Evolutionary conservation across 1,284 basidiomycete genomes (phyloP), one percentile per base, ranked within the genome.

Genomic region (Pterulicium gracile): DNA sequence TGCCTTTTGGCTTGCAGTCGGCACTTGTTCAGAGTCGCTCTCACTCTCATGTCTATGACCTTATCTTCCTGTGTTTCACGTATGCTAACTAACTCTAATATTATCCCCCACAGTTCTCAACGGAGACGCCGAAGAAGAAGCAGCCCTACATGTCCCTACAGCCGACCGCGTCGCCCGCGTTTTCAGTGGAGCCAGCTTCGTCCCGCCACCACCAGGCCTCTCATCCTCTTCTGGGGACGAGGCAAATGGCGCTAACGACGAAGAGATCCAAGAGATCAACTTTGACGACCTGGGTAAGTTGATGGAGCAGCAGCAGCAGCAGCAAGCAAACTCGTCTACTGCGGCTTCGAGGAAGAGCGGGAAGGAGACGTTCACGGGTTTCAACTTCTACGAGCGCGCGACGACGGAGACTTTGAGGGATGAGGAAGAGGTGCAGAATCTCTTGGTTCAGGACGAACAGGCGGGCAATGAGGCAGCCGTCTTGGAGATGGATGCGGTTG

Each of bases 251-350:
- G 57, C 58, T 3, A 63, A 63, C 7, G 61, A 58, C 4, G 69
- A 73, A 49, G 61, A 64, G 10, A 56, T 83, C 2, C 73, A 77
- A 58, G 81, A 81, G 56, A 67, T 83, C 14, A 77, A 86, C 54
- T 86, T 83, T 51, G 65, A 69, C 17, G 79, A 84, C 43, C 55
- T 81, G 34, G 72, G 61, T 1, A 66, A 63, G 48, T 49, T 82
- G 50, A 56, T 18, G n/a, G 17, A 17, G 3, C n/a, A 10, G 17
- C 19, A 43, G 18, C n/a, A 5, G 27, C 10, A 32, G 7, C 27
- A 32, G 27, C 27, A 32, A n/a, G 27, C 7, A 44, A n/a, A 35
- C 19, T 12, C 14, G 3, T 7, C 27, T 32, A n/a, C 27, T 32
- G 27, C 27, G 7, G 27, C n/a, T n/a, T n/a, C 27, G 7, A n/a